Percentiles rank a stretch among this genome's conserved stretches.
Evolutionary conservation across 257 asterid genomes (phyloP).

Genomic region (Cruciata laevipes): DNA sequence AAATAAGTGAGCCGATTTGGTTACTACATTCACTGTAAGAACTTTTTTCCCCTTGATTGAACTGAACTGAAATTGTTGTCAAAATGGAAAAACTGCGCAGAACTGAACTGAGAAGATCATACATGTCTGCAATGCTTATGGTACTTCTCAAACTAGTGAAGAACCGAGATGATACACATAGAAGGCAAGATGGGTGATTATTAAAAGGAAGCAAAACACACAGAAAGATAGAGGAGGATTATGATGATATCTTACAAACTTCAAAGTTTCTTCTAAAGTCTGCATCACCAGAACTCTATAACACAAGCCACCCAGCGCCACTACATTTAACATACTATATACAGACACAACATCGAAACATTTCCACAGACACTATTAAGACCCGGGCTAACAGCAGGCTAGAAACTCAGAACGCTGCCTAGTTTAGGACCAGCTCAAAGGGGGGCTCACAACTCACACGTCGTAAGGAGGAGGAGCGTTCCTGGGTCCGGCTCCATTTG

Average conservation of each 20-base stretch:
- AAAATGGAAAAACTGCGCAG: too few species aligned
- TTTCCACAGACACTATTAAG: slow-evolving; percentile 3
- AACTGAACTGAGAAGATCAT: too few species aligned
- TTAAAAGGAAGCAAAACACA: neutral
- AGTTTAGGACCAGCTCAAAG: slow-evolving; percentile 16
- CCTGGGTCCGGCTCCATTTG: slow-evolving; percentile 74
- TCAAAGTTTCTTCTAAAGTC: slow-evolving; percentile 7
- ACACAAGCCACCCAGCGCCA: slow-evolving; percentile 1
- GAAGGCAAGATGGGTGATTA: neutral
- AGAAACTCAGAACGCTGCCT: slow-evolving; percentile 2
- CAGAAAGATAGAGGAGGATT: slow-evolving; percentile 12
- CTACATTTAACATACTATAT: slow-evolving; percentile 11
- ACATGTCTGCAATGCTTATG: too few species aligned
- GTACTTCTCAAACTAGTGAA: too few species aligned
- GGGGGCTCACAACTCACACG: slow-evolving; percentile 47
- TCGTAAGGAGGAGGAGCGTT: slow-evolving; percentile 93
- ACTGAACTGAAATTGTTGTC: too few species aligned
- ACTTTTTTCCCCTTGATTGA: too few species aligned
- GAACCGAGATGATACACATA: neutral
- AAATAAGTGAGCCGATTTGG: too few species aligned
- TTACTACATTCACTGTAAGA: too few species aligned
- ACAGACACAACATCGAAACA: slow-evolving; percentile 10
- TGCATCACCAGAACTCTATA: slow-evolving; percentile 6
- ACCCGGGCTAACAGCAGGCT: neutral
- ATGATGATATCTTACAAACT: slow-evolving; percentile 11